Conservation (phyloP, 148 eudicot genomes). For the Vaccinium corymbosum region DNA sequence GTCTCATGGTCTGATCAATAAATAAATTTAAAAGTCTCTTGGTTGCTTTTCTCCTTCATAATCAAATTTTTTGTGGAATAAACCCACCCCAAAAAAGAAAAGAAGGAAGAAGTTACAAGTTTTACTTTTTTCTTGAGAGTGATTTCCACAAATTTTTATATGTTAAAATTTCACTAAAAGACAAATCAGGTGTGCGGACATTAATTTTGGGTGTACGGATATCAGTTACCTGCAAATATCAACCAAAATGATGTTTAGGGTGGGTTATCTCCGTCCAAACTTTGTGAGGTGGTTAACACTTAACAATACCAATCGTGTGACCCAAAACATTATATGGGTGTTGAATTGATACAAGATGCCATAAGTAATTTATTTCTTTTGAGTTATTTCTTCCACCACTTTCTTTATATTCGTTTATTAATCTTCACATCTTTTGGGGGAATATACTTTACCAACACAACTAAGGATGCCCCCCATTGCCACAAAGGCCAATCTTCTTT, state of each 20-base stretch:
- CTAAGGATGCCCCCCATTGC: background rate
- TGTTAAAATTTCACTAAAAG: too few relatives aligned
- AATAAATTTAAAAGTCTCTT: too few relatives aligned
- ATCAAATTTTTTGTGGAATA: too few relatives aligned
- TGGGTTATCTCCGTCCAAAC: background rate
- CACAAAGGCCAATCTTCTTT: conserved; percentile 11
- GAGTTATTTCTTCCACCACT: conserved; percentile 1
- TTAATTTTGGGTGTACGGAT: too few relatives aligned
- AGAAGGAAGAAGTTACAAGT: too few relatives aligned
- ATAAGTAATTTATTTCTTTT: background rate
- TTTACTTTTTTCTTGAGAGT: too few relatives aligned
- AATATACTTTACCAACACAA: conserved; percentile 6
- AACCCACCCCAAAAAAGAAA: too few relatives aligned
- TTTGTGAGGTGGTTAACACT: background rate
- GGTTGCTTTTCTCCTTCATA: too few relatives aligned
- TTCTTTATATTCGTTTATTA: background rate
- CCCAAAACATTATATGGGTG: background rate
- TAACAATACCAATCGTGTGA: background rate
- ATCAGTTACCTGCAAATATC: background rate
- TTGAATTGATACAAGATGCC: background rate
- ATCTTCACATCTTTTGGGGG: background rate
- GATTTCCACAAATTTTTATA: too few relatives aligned
- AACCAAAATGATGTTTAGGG: background rate
- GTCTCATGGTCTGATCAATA: too few relatives aligned
- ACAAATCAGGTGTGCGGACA: too few relatives aligned